These are phyloP conservation scores for Starmerella potacharoeniae DNA, from an alignment of 805 yeast species.

Conservation along the genomic window DNA sequence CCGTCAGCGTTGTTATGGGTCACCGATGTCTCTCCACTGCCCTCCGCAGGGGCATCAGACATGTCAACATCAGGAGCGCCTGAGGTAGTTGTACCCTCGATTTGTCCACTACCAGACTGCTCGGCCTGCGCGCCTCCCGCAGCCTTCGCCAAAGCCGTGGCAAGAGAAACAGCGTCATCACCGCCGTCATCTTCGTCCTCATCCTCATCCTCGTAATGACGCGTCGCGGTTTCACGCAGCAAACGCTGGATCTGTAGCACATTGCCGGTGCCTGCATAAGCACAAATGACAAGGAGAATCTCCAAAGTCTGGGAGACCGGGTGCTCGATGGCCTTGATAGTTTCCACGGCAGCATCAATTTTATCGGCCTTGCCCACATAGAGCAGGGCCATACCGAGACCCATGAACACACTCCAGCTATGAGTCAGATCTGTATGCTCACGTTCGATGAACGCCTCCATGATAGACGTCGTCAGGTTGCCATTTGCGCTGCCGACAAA, in stretches of 20 bases:
- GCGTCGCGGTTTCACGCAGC: conserved; percentile 69
- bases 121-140: neutral
- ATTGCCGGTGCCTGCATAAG: conserved; percentile 96
- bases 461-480: conserved; percentile 81
- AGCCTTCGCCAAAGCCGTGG: conserved; percentile 9
- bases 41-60: conserved; percentile 10
- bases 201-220: conserved; percentile 49
- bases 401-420: conserved; percentile 82
- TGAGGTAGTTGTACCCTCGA: neutral
- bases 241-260: conserved; percentile 87
- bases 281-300: conserved; percentile 81
- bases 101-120: neutral
- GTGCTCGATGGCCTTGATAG: conserved; percentile 89
- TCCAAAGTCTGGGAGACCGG: conserved; percentile 83
- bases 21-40: conserved; percentile 3
- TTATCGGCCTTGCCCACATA: conserved; percentile 91
- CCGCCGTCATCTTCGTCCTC: conserved; percentile 48
- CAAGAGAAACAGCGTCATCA: conserved; percentile 6
- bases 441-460: conserved; percentile 83
- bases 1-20: conserved; percentile 19
- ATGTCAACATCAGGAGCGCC: conserved; percentile 21
- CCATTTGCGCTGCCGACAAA: conserved; percentile 95
- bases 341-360: conserved; percentile 80
- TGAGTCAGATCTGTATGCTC: conserved; percentile 63
- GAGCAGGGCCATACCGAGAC: conserved; percentile 80